These are phyloP conservation scores for Dalbergia cochinchinensis DNA, from an alignment of 306 rosid genomes.

Conservation along the genomic window DNA sequence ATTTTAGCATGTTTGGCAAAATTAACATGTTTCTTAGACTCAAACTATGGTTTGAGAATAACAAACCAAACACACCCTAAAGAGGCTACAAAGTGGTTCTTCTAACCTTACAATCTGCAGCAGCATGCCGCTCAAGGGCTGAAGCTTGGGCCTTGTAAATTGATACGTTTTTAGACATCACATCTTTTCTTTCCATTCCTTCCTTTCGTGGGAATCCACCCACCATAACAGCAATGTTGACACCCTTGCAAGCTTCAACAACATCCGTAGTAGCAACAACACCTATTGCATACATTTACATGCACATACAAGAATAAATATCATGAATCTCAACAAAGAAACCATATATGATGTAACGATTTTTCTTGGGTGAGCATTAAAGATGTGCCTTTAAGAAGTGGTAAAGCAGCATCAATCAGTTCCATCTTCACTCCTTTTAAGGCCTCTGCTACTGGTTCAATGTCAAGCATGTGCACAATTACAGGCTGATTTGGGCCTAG, in stretches of 20 bases:
- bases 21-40: no score
- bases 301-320: neutral
- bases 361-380: conserved; percentile 17
- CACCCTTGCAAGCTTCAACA: conserved; percentile 73
- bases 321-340: neutral
- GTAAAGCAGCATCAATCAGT: conserved; percentile 71
- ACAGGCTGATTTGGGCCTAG: conserved; percentile 77
- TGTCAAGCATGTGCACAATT: conserved; percentile 78
- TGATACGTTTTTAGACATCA: conserved; percentile 76
- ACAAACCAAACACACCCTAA: neutral
- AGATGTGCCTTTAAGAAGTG: conserved; percentile 63
- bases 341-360: neutral
- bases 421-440: conserved; percentile 79
- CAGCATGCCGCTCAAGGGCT: conserved; percentile 79
- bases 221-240: conserved; percentile 76
- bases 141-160: conserved; percentile 84
- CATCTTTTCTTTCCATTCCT: conserved; percentile 88
- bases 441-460: conserved; percentile 67
- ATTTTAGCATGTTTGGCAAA: no score
- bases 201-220: conserved; percentile 80
- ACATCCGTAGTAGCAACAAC: conserved; percentile 77
- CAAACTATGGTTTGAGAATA: no score
- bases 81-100: neutral
- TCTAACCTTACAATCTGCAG: conserved; percentile 68
- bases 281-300: conserved; percentile 46